phyloP scores from a whole-genome alignment of 1,284 basidiomycete genomes.

The Pisolithus thermaeus region DNA sequence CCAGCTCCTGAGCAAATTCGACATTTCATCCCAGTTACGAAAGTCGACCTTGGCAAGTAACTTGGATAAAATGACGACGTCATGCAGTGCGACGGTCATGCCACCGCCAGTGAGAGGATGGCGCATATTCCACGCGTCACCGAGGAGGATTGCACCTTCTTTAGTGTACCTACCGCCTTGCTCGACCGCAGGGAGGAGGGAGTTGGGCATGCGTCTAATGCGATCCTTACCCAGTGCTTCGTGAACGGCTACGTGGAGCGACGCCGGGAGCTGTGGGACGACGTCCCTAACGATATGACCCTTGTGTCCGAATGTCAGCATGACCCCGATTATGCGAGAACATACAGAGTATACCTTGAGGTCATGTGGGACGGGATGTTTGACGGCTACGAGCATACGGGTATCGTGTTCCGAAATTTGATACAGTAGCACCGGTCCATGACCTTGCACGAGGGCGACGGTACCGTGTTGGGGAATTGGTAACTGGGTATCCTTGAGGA shows the following conservation, averaged over 20 bases:
- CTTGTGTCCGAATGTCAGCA: conserved; percentile 31
- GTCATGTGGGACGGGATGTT: conserved; percentile 78
- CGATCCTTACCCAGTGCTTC: conserved; percentile 65
- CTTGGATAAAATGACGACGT: conserved; percentile 70
- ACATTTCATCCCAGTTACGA: conserved; percentile 59
- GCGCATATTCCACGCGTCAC: conserved; percentile 99
- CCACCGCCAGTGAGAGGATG: conserved; percentile 97
- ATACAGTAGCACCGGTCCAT: conserved; percentile 73
- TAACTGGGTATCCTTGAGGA: conserved; percentile 60
- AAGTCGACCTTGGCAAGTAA: conserved; percentile 52
- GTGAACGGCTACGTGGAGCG: conserved; percentile 59
- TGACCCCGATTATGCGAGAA: neutral
- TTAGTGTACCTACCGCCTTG: conserved; percentile 62
- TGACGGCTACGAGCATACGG: conserved; percentile 90
- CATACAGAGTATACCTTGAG: conserved; percentile 52
- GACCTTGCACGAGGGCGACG: conserved; percentile 57
- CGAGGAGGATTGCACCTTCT: conserved; percentile 81
- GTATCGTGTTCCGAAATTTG: conserved; percentile 79
- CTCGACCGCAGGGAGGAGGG: conserved; percentile 81
- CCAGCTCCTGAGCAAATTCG: conserved; percentile 62
- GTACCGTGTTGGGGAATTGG: conserved; percentile 74
- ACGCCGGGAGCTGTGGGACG: conserved; percentile 72
- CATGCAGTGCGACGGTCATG: conserved; percentile 90
- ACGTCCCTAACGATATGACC: conserved; percentile 66
- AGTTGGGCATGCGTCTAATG: conserved; percentile 92